These are phyloP conservation scores for Lasiosphaeriaceae sp. DNA, from an alignment of 495 filamentous ascomycete species.

Conservation along the genomic window DNA sequence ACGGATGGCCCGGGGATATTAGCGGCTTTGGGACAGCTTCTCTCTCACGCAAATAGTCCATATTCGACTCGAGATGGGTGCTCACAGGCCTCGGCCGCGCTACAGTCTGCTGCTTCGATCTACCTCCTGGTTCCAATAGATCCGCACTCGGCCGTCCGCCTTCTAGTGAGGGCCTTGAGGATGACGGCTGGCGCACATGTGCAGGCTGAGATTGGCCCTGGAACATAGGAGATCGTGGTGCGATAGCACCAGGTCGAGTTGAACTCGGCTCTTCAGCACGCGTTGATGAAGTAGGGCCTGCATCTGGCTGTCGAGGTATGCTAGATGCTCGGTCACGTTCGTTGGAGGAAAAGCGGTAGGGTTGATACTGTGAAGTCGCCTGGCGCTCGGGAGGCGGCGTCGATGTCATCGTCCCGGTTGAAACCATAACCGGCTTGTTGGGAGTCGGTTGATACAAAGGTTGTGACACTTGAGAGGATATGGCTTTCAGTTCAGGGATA, in stretches of 20 bases:
- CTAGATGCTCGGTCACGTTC: conserved; percentile 57
- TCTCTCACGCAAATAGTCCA: conserved; percentile 67
- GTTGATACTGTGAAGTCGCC: conserved; percentile 48
- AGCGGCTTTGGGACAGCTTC: conserved; percentile 42
- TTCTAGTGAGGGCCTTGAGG: conserved; percentile 79
- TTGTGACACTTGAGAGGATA: conserved; percentile 44
- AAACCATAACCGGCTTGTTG: conserved; percentile 71
- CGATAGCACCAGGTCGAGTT: conserved; percentile 18
- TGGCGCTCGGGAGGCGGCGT: conserved; percentile 59
- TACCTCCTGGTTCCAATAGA: conserved; percentile 47
- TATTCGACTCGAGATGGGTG: conserved; percentile 72
- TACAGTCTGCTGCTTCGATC: conserved; percentile 19
- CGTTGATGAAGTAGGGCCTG: conserved; percentile 25
- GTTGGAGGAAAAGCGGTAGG: conserved; percentile 58
- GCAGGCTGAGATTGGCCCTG: conserved; percentile 47
- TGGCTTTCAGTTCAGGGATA: conserved; percentile 50
- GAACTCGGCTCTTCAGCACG: conserved; percentile 26
- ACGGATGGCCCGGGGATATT: conserved; percentile 32
- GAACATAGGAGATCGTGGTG: conserved; percentile 41
- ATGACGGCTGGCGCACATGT: conserved; percentile 50
- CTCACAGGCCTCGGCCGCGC: conserved; percentile 44
- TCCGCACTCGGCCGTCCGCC: conserved; percentile 63
- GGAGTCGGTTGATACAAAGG: conserved; percentile 55
- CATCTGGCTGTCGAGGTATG: conserved; percentile 39
- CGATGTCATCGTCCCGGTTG: conserved; percentile 89